A percentile compares a stretch with the other conserved stretches of the same genome.
These are phyloP conservation scores for Cytospora mali DNA, from an alignment of 2,329 filamentous ascomycete genomes.

Conservation along the genomic window DNA sequence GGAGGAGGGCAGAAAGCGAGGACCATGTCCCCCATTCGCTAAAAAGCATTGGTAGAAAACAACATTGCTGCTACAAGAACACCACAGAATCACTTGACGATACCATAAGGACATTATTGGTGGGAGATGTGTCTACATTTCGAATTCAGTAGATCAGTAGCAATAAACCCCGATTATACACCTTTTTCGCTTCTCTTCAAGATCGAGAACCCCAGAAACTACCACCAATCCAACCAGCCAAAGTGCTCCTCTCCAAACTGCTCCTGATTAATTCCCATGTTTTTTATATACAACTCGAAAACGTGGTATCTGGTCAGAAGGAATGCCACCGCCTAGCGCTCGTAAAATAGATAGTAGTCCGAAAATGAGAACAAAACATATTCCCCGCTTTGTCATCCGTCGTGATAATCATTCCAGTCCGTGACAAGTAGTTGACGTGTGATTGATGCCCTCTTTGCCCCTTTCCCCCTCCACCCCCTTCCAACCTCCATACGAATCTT, in stretches of 20 bases:
- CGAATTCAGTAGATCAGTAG: too few species aligned
- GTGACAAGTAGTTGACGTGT: conserved; percentile 5
- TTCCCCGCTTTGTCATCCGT: neutral
- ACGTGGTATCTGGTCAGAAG: neutral
- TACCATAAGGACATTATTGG: neutral
- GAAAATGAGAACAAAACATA: neutral
- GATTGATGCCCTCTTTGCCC: neutral
- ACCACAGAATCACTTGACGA: neutral
- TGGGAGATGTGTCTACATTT: neutral
- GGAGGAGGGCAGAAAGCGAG: too few species aligned
- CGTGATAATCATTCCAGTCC: conserved; percentile 7
- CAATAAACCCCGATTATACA: neutral
- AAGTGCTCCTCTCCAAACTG: neutral
- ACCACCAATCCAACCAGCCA: neutral
- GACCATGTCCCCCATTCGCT: neutral
- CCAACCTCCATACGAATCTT: neutral
- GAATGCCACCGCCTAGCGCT: neutral
- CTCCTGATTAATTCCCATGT: neutral
- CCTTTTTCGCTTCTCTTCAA: neutral
- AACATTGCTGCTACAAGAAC: too few species aligned
- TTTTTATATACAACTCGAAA: neutral
- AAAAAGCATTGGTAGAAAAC: too few species aligned
- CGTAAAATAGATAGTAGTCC: neutral
- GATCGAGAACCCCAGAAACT: neutral
- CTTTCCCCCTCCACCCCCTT: neutral